Evolutionary conservation across 2,329 filamentous ascomycete genomes (phyloP).

Genomic region (Beauveria medogensis): DNA sequence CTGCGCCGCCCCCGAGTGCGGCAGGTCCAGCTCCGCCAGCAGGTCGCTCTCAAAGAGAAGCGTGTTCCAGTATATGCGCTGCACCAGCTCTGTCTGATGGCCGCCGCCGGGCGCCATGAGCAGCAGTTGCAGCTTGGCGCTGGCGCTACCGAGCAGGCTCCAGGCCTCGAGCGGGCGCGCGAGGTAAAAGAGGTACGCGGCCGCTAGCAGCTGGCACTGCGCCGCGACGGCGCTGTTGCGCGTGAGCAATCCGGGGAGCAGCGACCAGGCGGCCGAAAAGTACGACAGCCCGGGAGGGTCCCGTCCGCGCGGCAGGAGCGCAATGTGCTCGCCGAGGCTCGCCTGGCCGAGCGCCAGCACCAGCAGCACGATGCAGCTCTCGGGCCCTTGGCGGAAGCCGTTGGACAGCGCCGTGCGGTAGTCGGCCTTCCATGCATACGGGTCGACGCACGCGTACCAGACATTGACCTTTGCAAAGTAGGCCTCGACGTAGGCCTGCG

Average conservation of each 20-base stretch:
- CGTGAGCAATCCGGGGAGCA: constrained; percentile 72
- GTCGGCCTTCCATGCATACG: constrained; percentile 69
- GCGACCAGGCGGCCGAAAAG: constrained; percentile 71
- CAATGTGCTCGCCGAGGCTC: constrained; percentile 68
- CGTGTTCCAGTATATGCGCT: constrained; percentile 79
- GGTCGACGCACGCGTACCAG: constrained; percentile 81
- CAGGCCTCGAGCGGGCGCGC: constrained; percentile 77
- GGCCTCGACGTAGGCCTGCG: constrained; percentile 64
- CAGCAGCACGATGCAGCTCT: constrained; percentile 74
- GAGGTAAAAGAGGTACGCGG: constrained; percentile 75
- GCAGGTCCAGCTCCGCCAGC: constrained; percentile 69
- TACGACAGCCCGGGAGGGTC: constrained; percentile 68
- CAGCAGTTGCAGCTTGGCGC: constrained; percentile 72
- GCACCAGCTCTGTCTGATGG: constrained; percentile 61
- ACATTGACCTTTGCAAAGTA: constrained; percentile 77
- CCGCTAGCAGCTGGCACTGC: constrained; percentile 72
- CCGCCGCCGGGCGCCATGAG: constrained; percentile 56
- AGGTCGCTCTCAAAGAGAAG: constrained; percentile 75
- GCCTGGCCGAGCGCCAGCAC: constrained; percentile 72
- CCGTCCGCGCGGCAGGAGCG: constrained; percentile 47
- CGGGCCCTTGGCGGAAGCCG: constrained; percentile 68
- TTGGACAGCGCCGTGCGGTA: constrained; percentile 68
- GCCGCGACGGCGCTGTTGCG: constrained; percentile 69
- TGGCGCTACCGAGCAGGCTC: constrained; percentile 71
- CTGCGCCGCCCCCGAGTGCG: constrained; percentile 74